A percentile compares a stretch with the other conserved stretches of the same genome.
Evolutionary conservation across 2,329 filamentous ascomycete species (phyloP).

Genomic region (Fusarium cyanostomum): DNA sequence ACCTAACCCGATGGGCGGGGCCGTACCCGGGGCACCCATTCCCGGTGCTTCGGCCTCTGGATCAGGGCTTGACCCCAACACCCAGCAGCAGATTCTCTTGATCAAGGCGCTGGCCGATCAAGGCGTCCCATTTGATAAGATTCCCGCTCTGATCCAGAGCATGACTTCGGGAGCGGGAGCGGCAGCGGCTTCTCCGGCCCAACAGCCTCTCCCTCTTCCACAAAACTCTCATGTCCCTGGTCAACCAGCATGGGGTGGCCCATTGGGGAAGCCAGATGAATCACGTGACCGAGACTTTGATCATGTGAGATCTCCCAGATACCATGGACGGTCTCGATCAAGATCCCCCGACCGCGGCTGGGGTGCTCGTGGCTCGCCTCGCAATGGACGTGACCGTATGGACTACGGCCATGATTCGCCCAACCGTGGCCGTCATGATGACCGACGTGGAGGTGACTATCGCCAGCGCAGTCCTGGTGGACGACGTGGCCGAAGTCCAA

Average conservation of each 20-base stretch:
- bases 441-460: constrained; percentile 73
- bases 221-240: constrained; percentile 54
- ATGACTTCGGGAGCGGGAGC: constrained; percentile 53
- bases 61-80: constrained; percentile 59
- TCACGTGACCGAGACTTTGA: constrained; percentile 68
- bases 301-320: constrained; percentile 67
- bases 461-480: constrained; percentile 86
- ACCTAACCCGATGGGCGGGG: constrained; percentile 45
- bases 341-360: constrained; percentile 81
- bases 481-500: constrained; percentile 72
- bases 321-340: constrained; percentile 74
- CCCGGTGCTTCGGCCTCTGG: constrained; percentile 41
- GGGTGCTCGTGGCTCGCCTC: constrained; percentile 72
- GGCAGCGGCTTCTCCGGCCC: constrained; percentile 44
- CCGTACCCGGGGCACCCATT: constrained; percentile 48
- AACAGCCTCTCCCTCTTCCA: constrained; percentile 49
- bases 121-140: constrained; percentile 81
- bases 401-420: constrained; percentile 78
- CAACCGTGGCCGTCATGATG: constrained; percentile 66
- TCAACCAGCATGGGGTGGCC: constrained; percentile 47
- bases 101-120: constrained; percentile 80
- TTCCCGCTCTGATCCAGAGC: constrained; percentile 66
- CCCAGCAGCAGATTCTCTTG: constrained; percentile 77
- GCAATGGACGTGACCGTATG: constrained; percentile 71
- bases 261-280: constrained; percentile 50